Conservation (phyloP, 2,329 filamentous ascomycete species). For the Hymenoscyphus fraxineus region DNA sequence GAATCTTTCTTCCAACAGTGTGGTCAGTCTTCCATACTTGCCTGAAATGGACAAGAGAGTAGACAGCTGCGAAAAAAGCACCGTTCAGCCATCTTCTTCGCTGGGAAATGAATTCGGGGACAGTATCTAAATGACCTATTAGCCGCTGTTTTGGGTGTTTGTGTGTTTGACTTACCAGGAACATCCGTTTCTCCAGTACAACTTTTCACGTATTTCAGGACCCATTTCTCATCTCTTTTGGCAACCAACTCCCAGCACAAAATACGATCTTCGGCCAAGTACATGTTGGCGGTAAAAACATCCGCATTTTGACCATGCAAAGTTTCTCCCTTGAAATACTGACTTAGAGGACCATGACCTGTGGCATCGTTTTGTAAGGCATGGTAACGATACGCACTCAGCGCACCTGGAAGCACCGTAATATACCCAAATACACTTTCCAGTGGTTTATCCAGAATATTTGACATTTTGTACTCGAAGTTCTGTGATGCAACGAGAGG, state of each 20-base stretch:
- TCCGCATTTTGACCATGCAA: slow-evolving; percentile 94
- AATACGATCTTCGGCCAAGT: slow-evolving; percentile 84
- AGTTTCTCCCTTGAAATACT: slow-evolving; percentile 99
- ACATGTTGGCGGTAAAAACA: slow-evolving; percentile 97
- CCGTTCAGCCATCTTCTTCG: slow-evolving; percentile 96
- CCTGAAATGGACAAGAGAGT: slow-evolving; percentile 90
- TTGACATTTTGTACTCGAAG: slow-evolving; percentile 99
- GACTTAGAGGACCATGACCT: slow-evolving; percentile 88
- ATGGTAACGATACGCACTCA: slow-evolving; percentile 94
- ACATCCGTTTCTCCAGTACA: slow-evolving; percentile 98
- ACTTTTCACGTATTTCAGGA: slow-evolving; percentile 94
- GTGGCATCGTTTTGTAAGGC: slow-evolving; percentile 95
- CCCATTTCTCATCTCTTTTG: slow-evolving; percentile 91
- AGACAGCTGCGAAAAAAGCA: slow-evolving; percentile 97
- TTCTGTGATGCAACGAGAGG: slow-evolving; percentile 95
- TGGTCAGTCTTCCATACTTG: slow-evolving; percentile 95
- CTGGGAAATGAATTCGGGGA: slow-evolving; percentile 96
- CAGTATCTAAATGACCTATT: slow-evolving; percentile 58
- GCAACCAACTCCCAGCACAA: slow-evolving; percentile 94
- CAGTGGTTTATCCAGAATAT: slow-evolving; percentile 94
- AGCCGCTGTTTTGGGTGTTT: slow-evolving; percentile 4
- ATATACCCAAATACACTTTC: slow-evolving; percentile 99
- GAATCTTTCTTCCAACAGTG: slow-evolving; percentile 79
- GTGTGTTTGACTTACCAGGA: slow-evolving; percentile 62
- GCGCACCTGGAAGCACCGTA: slow-evolving; percentile 88